A percentile compares a stretch with the other conserved stretches of the same genome.
phyloP scores from a whole-genome alignment of 495 filamentous ascomycete species.

The Penicillium fimorum region DNA sequence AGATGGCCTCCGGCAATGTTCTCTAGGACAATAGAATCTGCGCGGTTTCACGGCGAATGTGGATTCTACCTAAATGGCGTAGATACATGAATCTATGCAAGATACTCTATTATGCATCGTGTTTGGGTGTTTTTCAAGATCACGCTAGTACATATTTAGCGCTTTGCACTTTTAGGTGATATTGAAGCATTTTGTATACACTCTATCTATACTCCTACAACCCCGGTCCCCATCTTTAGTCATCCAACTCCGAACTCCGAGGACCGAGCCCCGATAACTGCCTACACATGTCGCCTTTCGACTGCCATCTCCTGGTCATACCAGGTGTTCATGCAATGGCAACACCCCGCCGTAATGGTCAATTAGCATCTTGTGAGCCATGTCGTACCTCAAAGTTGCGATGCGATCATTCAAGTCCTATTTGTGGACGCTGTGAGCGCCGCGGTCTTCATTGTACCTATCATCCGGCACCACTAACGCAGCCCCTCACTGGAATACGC shows the following conservation, averaged over 20 bases:
- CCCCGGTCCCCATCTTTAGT: background rate
- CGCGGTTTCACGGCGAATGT: too few relatives aligned
- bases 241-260: background rate
- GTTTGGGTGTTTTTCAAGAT: too few relatives aligned
- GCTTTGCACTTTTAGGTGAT: too few relatives aligned
- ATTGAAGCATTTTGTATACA: too few relatives aligned
- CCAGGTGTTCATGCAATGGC: constrained; percentile 10
- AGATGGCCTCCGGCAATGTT: too few relatives aligned
- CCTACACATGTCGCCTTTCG: background rate
- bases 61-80: too few relatives aligned
- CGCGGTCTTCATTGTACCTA: constrained; percentile 30
- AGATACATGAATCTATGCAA: too few relatives aligned
- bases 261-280: background rate
- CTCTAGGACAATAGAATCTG: too few relatives aligned
- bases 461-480: constrained; percentile 36
- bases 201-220: too few relatives aligned
- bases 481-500: background rate
- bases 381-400: constrained; percentile 45
- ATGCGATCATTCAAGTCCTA: constrained; percentile 37
- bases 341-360: constrained; percentile 38
- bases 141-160: too few relatives aligned
- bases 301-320: background rate
- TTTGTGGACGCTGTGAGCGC: constrained; percentile 27
- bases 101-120: too few relatives aligned
- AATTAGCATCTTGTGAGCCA: constrained; percentile 43